Evolutionary conservation across 2,329 filamentous ascomycete genomes (phyloP).

Genomic region (Xylaria sp.): DNA sequence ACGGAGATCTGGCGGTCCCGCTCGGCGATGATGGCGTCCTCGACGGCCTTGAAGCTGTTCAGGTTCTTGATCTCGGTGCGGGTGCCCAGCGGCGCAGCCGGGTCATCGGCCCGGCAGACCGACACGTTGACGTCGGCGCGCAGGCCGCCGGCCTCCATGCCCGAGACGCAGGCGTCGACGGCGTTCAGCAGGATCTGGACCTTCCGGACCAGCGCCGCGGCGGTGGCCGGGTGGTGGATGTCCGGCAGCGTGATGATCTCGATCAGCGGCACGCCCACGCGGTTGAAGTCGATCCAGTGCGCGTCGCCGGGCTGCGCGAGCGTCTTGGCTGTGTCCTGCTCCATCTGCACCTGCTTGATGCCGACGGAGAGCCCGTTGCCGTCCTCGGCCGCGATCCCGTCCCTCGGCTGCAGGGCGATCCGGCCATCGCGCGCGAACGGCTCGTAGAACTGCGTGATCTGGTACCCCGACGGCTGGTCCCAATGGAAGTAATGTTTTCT

Average conservation of each 20-base stretch:
- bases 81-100: constrained; percentile 64
- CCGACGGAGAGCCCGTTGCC: constrained; percentile 72
- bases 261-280: constrained; percentile 85
- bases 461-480: constrained; percentile 95
- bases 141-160: constrained; percentile 91
- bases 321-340: constrained; percentile 97
- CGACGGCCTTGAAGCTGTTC: constrained; percentile 90
- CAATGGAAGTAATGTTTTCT: constrained; percentile 99
- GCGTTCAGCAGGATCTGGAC: constrained; percentile 78
- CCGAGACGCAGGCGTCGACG: constrained; percentile 83
- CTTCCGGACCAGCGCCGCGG: constrained; percentile 86
- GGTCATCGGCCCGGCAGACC: constrained; percentile 62
- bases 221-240: constrained; percentile 83
- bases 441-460: constrained; percentile 95
- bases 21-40: constrained; percentile 92
- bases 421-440: constrained; percentile 71
- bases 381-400: constrained; percentile 78
- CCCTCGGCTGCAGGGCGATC: constrained; percentile 71
- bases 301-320: constrained; percentile 72
- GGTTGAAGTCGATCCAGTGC: constrained; percentile 90
- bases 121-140: constrained; percentile 96
- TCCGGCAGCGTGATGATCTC: constrained; percentile 94
- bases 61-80: constrained; percentile 97
- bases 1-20: constrained; percentile 84
- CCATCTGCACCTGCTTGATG: constrained; percentile 94